These are phyloP conservation scores for Trametopsis cervina DNA, from an alignment of 768 basidiomycete genomes.

Conservation along the genomic window DNA sequence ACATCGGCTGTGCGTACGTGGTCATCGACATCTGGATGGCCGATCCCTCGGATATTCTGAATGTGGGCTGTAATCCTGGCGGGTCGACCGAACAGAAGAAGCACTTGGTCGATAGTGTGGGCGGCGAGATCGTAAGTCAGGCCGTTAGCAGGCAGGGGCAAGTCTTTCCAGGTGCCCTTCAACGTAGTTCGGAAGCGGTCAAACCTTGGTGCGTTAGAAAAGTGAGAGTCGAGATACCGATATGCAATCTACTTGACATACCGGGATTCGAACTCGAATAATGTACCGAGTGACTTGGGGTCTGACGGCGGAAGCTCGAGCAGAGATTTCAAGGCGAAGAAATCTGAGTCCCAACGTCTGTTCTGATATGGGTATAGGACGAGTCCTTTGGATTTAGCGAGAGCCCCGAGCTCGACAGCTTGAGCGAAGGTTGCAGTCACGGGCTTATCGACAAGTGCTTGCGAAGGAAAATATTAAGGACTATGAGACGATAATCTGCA, in stretches of 20 bases:
- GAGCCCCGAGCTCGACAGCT: slow-evolving; percentile 49
- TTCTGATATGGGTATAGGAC: slow-evolving; percentile 71
- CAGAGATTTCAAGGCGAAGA: slow-evolving; percentile 55
- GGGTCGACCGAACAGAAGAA: slow-evolving; percentile 73
- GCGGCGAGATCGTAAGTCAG: slow-evolving; percentile 73
- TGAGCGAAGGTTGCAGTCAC: slow-evolving; percentile 54
- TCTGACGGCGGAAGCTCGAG: slow-evolving; percentile 46
- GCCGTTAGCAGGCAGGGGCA: slow-evolving; percentile 52
- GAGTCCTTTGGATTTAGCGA: slow-evolving; percentile 53
- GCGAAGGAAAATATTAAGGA: neutral
- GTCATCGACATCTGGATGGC: slow-evolving; percentile 60
- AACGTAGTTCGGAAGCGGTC: slow-evolving; percentile 64
- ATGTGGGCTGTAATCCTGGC: slow-evolving; percentile 59
- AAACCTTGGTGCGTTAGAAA: slow-evolving; percentile 38
- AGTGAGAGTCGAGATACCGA: neutral
- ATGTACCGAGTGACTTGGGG: slow-evolving; percentile 47
- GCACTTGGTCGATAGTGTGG: slow-evolving; percentile 74
- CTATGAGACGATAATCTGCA: neutral
- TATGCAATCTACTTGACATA: slow-evolving; percentile 24
- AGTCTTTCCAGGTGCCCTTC: slow-evolving; percentile 79
- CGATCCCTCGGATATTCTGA: slow-evolving; percentile 63
- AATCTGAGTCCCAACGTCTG: slow-evolving; percentile 76
- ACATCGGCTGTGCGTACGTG: slow-evolving; percentile 32
- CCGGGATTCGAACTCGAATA: slow-evolving; percentile 75
- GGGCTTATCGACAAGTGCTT: slow-evolving; percentile 79